Evolutionary conservation across 106 monocot genomes (phyloP), one percentile per base, ranked within the genome.

Genomic region (Phalaenopsis equestris): DNA sequence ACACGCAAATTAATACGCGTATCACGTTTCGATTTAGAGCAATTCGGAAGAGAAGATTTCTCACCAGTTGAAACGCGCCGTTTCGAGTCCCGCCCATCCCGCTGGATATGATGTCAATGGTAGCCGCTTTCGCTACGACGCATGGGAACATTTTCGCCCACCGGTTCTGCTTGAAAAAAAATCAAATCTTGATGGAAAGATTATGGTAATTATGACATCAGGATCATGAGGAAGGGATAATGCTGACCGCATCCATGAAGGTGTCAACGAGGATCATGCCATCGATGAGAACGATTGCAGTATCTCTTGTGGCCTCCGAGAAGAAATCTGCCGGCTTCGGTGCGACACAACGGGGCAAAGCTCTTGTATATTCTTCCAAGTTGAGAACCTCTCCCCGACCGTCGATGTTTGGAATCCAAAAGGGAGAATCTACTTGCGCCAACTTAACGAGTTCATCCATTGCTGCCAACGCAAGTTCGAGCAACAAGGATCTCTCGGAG

Each of bases 381-480:
- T 88, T 86, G 0, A 93, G 76, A 30, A 57, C 56, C 39, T 86
- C 90, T 46, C 42, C 81, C 5, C 76, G 75, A 3, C 79, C 83
- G 10, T 80, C 84, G 37, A 79, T 10, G 23, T 56, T 55, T 0
- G 67, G 79, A 17, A 86, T 49, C 93, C 93, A 93, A 10, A 93
- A 82, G 1, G 93, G 93, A 70, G 85, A 85, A 38, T 84, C 85
- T 82, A 84, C 79, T 76, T 87, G 93, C 45, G 83, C 90, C 90
- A 90, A 83, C 81, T 88, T 87, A 11, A 90, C 72, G 18, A 93
- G 78, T 79, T 93, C 90, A 15, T 90, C 90, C 90, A 90, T 88
- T 8, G 93, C 90, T 2, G 81, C 65, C 82, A 88, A 43, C 2
- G 90, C 93, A 4, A 93, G 83, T 78, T 93, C 92, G 64, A 90